Evolutionary conservation across 306 rosid species (phyloP).

Genomic region (Hylodesmum podocarpum): DNA sequence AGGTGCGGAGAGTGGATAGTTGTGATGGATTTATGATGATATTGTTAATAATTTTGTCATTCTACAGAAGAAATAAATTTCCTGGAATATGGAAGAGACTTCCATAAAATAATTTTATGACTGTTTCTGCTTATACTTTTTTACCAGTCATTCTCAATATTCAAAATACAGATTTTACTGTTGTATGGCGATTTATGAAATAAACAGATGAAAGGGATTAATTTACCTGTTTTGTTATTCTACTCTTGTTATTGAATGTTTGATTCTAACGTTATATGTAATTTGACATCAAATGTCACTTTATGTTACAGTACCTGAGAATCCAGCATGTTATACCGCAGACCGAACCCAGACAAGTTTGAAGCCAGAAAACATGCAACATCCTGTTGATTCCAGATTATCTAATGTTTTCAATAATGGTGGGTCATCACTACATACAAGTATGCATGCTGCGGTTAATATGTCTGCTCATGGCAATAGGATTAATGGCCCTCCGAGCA

Average conservation of each 20-base stretch:
- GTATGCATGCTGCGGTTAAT: conserved; percentile 59
- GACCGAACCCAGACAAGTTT: conserved; percentile 53
- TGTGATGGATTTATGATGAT: not conserved
- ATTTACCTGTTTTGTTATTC: not conserved
- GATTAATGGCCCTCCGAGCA: conserved; percentile 56
- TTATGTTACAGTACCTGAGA: conserved; percentile 63
- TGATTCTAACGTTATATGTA: not conserved
- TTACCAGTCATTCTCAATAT: not conserved
- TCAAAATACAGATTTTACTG: not conserved
- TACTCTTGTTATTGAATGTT: not conserved
- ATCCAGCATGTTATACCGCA: conserved; percentile 56
- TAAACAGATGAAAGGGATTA: not conserved
- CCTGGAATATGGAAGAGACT: not conserved
- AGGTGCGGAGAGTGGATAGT: not conserved
- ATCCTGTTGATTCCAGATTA: conserved; percentile 58
- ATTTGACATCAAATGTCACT: not conserved
- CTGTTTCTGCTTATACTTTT: not conserved
- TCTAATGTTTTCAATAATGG: conserved; percentile 65
- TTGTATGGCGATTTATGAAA: conserved; percentile 1
- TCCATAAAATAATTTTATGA: not conserved
- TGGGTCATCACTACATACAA: conserved; percentile 56
- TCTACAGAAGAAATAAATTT: not conserved
- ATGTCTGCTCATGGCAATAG: conserved; percentile 59
- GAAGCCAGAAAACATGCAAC: conserved; percentile 71
- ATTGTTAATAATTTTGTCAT: no score